These are phyloP conservation scores for Lentinula aciculospora DNA, from an alignment of 768 basidiomycete genomes.

Conservation along the genomic window DNA sequence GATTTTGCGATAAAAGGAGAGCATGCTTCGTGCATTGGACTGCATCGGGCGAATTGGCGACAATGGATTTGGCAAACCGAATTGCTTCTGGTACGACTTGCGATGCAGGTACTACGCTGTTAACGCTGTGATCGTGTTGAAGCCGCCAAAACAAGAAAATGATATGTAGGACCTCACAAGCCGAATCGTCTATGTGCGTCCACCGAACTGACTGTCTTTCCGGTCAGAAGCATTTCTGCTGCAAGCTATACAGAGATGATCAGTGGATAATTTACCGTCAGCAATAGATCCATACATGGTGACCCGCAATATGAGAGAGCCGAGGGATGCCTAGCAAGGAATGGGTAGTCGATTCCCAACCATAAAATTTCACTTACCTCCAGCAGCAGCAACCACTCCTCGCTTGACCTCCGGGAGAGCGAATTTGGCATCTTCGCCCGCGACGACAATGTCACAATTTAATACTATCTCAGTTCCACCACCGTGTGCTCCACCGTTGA, in stretches of 20 bases:
- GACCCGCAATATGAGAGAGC: slow-evolving; percentile 58
- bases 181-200: slow-evolving; percentile 69
- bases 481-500: slow-evolving; percentile 67
- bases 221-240: slow-evolving; percentile 71
- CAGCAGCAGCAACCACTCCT: slow-evolving; percentile 68
- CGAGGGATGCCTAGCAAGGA: slow-evolving; percentile 56
- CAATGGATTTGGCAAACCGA: slow-evolving; percentile 52
- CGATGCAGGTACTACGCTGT: slow-evolving; percentile 53
- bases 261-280: not conserved
- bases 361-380: slow-evolving; percentile 39
- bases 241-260: slow-evolving; percentile 41
- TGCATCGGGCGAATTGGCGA: slow-evolving; percentile 69
- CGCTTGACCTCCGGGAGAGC: slow-evolving; percentile 75
- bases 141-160: slow-evolving; percentile 4
- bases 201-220: slow-evolving; percentile 57
- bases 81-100: slow-evolving; percentile 60
- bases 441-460: slow-evolving; percentile 76
- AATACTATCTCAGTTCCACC: slow-evolving; percentile 64
- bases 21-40: slow-evolving; percentile 74
- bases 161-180: slow-evolving; percentile 48
- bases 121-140: slow-evolving; percentile 32
- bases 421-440: slow-evolving; percentile 61
- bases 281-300: slow-evolving; percentile 49
- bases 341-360: not conserved
- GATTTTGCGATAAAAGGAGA: slow-evolving; percentile 48